Evolutionary conservation across 23 red algal species (phyloP).

Genomic region (Cyanidium caldarium): DNA sequence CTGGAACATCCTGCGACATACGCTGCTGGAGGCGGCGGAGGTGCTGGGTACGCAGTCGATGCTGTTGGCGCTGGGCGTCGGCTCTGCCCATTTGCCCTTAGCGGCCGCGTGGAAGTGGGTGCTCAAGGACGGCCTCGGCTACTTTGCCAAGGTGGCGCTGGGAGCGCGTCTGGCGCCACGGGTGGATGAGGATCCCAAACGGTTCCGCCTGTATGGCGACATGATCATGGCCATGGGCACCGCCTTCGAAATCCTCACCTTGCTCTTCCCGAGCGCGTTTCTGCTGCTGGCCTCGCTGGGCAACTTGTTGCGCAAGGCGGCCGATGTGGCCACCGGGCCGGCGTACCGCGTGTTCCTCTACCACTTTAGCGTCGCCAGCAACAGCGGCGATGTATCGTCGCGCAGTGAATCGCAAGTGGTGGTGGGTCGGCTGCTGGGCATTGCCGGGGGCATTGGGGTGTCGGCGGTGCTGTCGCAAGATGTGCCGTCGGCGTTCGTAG

Average conservation of each 20-base stretch:
- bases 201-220: constrained; percentile 67
- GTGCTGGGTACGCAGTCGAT: constrained; percentile 63
- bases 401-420: constrained; percentile 64
- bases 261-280: constrained; percentile 32
- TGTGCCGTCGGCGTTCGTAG: constrained; percentile 4
- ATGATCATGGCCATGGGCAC: constrained; percentile 46
- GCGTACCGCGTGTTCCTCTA: constrained; percentile 55
- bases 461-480: constrained; percentile 12
- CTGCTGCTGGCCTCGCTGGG: constrained; percentile 41
- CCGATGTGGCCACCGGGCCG: constrained; percentile 45
- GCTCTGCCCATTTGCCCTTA: constrained; percentile 10
- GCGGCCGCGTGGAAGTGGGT: constrained; percentile 74
- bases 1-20: constrained; percentile 35
- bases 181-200: constrained; percentile 54
- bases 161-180: constrained; percentile 36
- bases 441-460: constrained; percentile 32
- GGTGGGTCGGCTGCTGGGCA: constrained; percentile 43
- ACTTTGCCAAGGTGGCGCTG: constrained; percentile 44
- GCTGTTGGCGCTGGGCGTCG: constrained; percentile 38
- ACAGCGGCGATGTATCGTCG: constrained; percentile 70
- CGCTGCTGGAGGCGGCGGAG: constrained; percentile 29
- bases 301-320: constrained; percentile 36
- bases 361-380: constrained; percentile 30
- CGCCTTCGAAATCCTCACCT: constrained; percentile 36
- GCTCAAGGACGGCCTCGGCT: constrained; percentile 82